A percentile compares a stretch with the other conserved stretches of the same genome.
These are phyloP conservation scores for Phytophthora cryptogea DNA, from an alignment of 352 stramenopile species.

Conservation along the genomic window DNA sequence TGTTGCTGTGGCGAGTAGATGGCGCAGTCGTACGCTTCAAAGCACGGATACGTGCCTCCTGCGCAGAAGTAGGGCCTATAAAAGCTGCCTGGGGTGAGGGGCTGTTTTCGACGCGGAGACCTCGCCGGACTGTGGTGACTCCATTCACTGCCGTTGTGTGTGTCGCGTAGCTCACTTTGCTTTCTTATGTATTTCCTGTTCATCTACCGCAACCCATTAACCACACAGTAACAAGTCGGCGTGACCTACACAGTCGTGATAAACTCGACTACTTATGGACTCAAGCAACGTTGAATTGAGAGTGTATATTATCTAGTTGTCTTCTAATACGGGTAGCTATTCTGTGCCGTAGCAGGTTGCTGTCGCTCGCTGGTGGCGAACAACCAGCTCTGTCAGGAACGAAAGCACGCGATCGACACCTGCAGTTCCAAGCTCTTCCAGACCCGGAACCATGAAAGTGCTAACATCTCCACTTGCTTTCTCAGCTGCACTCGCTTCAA, in stretches of 20 bases:
- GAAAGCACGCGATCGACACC: conserved; percentile 25
- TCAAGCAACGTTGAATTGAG: neutral
- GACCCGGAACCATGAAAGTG: conserved; percentile 23
- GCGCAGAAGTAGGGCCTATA: conserved; percentile 30
- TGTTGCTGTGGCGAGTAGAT: conserved; percentile 32
- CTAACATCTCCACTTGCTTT: conserved; percentile 24
- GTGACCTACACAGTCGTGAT: too few relatives aligned
- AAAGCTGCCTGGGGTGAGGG: neutral
- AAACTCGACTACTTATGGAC: neutral
- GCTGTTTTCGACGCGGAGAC: neutral
- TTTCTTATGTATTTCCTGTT: conserved; percentile 36
- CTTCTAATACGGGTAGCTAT: conserved; percentile 5
- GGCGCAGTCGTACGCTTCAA: conserved; percentile 47
- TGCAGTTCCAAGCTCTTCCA: conserved; percentile 30
- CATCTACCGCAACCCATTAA: conserved; percentile 17
- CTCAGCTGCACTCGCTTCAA: conserved; percentile 9
- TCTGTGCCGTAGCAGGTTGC: conserved; percentile 26
- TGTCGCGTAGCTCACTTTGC: conserved; percentile 14
- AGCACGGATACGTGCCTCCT: conserved; percentile 55
- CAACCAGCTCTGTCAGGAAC: conserved; percentile 31
- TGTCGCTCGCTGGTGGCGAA: conserved; percentile 34
- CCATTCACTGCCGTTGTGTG: conserved; percentile 12
- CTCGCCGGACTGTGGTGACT: neutral
- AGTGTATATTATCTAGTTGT: conserved; percentile 20
- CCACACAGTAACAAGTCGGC: neutral